A percentile compares a stretch with the other conserved stretches of the same genome.
phyloP scores from a whole-genome alignment of 2,329 filamentous ascomycete species.

The Dothistroma pini region DNA sequence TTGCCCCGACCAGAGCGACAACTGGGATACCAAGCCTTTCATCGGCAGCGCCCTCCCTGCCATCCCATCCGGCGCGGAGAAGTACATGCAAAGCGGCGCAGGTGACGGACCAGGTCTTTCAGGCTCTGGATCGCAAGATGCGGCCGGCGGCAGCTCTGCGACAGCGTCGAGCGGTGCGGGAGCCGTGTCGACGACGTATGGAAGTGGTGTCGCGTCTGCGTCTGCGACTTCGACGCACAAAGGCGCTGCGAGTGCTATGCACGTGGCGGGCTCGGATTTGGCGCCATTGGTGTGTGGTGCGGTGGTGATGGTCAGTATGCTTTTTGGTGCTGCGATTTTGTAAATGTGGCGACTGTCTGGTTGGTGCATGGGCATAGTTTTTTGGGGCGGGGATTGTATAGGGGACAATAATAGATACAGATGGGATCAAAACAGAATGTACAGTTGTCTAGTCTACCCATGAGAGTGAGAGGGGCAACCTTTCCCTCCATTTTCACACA shows the following conservation, averaged over 20 bases:
- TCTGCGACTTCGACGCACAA: constrained; percentile 21
- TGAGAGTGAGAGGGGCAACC: too few species aligned
- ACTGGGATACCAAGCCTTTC: constrained; percentile 53
- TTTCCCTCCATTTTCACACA: too few species aligned
- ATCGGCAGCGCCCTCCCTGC: constrained; percentile 49
- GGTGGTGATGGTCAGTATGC: constrained; percentile 48
- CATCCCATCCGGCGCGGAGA: constrained; percentile 53
- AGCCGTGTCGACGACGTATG: constrained; percentile 36
- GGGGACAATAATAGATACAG: neutral
- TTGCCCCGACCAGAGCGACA: constrained; percentile 51
- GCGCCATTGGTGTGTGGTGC: constrained; percentile 49
- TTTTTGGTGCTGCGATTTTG: constrained; percentile 50
- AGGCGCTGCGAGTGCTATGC: constrained; percentile 42
- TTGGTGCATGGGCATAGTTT: neutral
- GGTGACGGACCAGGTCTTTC: constrained; percentile 53
- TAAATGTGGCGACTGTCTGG: neutral
- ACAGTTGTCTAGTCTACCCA: too few species aligned
- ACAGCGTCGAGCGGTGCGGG: constrained; percentile 50
- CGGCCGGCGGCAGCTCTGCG: constrained; percentile 47
- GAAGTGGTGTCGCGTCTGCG: constrained; percentile 12
- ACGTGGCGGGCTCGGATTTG: constrained; percentile 43
- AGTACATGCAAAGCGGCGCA: constrained; percentile 56
- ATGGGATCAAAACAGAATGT: too few species aligned
- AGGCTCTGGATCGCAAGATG: constrained; percentile 47
- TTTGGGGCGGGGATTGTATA: neutral